phyloP scores from a whole-genome alignment of 352 stramenopile species.

The Pythium aphanidermatum region DNA sequence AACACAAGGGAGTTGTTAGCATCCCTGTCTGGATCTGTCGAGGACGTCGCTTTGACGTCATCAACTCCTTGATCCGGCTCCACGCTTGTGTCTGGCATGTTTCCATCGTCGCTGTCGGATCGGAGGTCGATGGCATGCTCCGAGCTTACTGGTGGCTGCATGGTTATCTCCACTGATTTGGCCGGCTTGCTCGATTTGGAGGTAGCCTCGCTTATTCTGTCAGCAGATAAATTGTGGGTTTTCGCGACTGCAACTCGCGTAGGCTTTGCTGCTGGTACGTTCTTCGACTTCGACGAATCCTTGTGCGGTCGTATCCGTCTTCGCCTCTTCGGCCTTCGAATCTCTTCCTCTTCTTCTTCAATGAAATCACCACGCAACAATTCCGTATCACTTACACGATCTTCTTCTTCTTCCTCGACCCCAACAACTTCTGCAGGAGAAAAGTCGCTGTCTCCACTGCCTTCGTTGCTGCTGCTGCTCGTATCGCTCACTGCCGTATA shows the following conservation, averaged over 20 bases:
- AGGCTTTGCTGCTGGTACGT: no score
- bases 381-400: slow-evolving; percentile 12
- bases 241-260: no score
- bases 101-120: slow-evolving; percentile 2
- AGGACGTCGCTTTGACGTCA: no score
- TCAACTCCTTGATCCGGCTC: background rate
- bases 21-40: no score
- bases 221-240: no score
- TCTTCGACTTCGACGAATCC: background rate
- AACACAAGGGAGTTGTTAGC: no score
- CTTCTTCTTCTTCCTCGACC: slow-evolving; percentile 7
- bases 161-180: no score
- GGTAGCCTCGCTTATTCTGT: no score
- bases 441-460: slow-evolving; percentile 17
- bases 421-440: slow-evolving; percentile 1
- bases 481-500: slow-evolving; percentile 33
- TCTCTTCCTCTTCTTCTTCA: slow-evolving; percentile 2
- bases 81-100: background rate
- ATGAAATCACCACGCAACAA: slow-evolving; percentile 8
- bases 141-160: no score
- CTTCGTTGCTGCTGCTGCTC: slow-evolving; percentile 21
- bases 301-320: slow-evolving; percentile 6
- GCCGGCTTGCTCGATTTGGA: no score
- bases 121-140: slow-evolving; percentile 10
- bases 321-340: background rate